Conservation (phyloP, 2,329 filamentous ascomycete genomes). For the Dactylellina parvicollis region DNA sequence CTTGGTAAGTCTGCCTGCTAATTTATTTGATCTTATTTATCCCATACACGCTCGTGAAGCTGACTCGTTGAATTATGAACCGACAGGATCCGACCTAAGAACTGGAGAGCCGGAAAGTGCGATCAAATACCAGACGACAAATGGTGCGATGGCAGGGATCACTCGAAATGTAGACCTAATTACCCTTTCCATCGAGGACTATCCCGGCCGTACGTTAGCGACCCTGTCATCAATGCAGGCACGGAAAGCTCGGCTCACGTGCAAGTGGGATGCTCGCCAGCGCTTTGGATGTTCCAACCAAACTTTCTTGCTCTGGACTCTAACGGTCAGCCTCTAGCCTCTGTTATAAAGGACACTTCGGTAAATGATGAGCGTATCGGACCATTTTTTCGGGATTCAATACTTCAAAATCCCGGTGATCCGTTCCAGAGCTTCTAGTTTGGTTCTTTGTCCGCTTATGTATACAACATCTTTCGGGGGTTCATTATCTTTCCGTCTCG, state of each 20-base stretch:
- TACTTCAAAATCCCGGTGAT: too few relatives aligned
- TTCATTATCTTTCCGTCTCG: too few relatives aligned
- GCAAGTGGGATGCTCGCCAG: slow-evolving; percentile 34
- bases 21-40: neutral
- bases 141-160: slow-evolving; percentile 10
- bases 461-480: too few relatives aligned
- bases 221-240: neutral
- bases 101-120: neutral
- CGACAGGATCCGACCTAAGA: slow-evolving; percentile 28
- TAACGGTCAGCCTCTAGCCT: neutral
- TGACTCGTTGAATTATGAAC: neutral
- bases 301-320: slow-evolving; percentile 23
- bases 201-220: slow-evolving; percentile 13
- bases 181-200: slow-evolving; percentile 16
- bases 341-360: neutral
- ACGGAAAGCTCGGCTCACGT: neutral
- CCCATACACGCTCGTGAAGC: neutral
- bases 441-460: too few relatives aligned
- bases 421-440: too few relatives aligned
- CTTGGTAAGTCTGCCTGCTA: slow-evolving; percentile 20
- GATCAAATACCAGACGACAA: neutral
- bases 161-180: slow-evolving; percentile 8
- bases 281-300: slow-evolving; percentile 26
- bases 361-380: neutral
- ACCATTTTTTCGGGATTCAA: slow-evolving; percentile 29